Conservation (phyloP, 2,329 filamentous ascomycete species). For the Sclerotinia glacialis region DNA sequence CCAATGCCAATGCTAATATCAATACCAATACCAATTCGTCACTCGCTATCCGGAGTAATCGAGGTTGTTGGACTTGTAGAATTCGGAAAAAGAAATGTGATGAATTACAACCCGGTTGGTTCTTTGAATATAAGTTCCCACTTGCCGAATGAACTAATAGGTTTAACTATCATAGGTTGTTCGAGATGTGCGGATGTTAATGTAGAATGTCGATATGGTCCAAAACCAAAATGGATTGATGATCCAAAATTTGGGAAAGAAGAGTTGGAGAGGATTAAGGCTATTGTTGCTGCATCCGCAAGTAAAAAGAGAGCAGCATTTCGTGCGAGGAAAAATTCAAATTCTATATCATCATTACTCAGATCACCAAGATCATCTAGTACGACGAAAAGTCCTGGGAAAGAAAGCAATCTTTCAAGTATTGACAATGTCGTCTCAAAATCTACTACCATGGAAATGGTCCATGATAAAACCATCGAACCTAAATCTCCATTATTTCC, state of each 20-base stretch:
- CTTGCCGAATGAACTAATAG: neutral
- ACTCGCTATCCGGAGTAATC: constrained; percentile 24
- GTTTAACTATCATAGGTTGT: constrained; percentile 35
- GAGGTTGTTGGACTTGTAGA: constrained; percentile 63
- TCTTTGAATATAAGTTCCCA: neutral
- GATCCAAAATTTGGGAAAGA: constrained; percentile 18
- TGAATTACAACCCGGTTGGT: constrained; percentile 54
- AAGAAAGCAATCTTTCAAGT: neutral
- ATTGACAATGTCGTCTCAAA: neutral
- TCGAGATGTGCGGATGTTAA: constrained; percentile 55
- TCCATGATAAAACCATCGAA: neutral
- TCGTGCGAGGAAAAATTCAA: constrained; percentile 13
- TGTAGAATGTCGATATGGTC: constrained; percentile 51
- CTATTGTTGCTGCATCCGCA: constrained; percentile 17
- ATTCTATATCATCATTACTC: neutral
- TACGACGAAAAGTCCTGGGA: neutral
- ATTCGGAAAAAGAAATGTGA: constrained; percentile 65
- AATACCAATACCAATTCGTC: neutral
- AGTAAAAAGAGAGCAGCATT: constrained; percentile 16
- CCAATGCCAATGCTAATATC: too few relatives aligned
- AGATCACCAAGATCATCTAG: neutral
- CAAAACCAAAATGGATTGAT: constrained; percentile 34
- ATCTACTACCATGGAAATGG: neutral
- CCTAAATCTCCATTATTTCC: constrained; percentile 2
- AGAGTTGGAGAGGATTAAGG: constrained; percentile 9